These are phyloP conservation scores for Fusarium dlaminii DNA, from an alignment of 2,329 filamentous ascomycete species.

Conservation along the genomic window DNA sequence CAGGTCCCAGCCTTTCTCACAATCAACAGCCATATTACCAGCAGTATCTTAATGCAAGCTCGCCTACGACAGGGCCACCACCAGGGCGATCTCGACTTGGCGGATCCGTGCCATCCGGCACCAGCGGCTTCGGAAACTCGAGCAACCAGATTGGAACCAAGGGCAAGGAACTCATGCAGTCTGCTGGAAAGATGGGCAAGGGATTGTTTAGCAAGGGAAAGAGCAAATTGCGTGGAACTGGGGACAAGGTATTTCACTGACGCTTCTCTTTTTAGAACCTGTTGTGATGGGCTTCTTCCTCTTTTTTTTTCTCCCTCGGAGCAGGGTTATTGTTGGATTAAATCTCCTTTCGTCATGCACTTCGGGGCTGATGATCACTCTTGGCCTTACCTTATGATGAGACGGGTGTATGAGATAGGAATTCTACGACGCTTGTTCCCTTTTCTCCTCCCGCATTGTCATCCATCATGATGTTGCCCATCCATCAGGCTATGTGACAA, in stretches of 20 bases:
- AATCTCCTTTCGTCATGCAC: conserved; percentile 45
- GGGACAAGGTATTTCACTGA: conserved; percentile 90
- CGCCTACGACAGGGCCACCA: conserved; percentile 42
- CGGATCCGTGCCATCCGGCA: conserved; percentile 51
- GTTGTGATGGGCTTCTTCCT: conserved; percentile 42
- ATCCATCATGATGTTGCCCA: conserved; percentile 42
- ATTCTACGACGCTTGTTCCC: conserved; percentile 51
- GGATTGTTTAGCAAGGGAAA: conserved; percentile 91
- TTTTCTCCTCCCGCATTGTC: conserved; percentile 37
- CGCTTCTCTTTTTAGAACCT: conserved; percentile 49
- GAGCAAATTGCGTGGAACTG: conserved; percentile 77
- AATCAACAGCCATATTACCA: conserved; percentile 63
- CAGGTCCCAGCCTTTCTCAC: conserved; percentile 38
- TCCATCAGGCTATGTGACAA: conserved; percentile 41
- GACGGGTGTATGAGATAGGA: conserved; percentile 54
- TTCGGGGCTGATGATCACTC: conserved; percentile 43
- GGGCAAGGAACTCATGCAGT: conserved; percentile 88
- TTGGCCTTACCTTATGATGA: conserved; percentile 48
- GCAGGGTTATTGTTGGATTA: conserved; percentile 44
- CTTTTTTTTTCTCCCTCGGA: conserved; percentile 33
- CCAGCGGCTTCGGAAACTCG: conserved; percentile 62
- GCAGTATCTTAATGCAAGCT: conserved; percentile 62
- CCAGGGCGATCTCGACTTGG: conserved; percentile 50
- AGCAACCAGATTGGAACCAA: conserved; percentile 77
- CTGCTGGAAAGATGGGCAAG: conserved; percentile 89